Base-by-base conservation (phyloP, 1,139 yeast genomes). In the Torulaspora pretoriensis region DNA sequence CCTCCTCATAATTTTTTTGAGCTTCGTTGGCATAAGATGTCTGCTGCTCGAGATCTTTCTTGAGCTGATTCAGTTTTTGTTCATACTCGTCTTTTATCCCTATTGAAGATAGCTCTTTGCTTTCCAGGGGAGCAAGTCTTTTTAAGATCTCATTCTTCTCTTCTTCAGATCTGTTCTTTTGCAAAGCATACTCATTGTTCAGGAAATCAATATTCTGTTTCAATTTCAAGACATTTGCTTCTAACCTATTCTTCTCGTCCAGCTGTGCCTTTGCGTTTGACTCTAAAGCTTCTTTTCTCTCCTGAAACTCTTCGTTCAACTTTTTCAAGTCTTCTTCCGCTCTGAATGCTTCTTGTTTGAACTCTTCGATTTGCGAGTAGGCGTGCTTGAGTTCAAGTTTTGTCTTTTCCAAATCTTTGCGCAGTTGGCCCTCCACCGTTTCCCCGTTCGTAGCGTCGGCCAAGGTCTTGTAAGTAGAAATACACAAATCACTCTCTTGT, bases 1-100 rank as follows among this genome's bases (percentile, higher is more conserved):
- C 89, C 37, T 68, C 67, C 46, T 81, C 81, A 53, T 80, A 81
- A 53, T 77, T 80, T 42, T 64, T 62, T 57, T 80, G 84, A 27
- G 78, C 74, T 35, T 76, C 77, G 38, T 68, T 62, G 2, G 80
- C 76, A 42, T 75, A 60, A 25, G 72, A 67, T 1, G 72, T 70
- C 55, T 82, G 87, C 27, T 70, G 67, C 27, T 71, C 69, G 47
- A 83, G 65, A 48, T 84, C 87, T 2, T 57, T 57, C 46, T 70
- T 68, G 35, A 71, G 56, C 34, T 64, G 62, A 2, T 56, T 50
- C 8, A 78, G 55, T 46, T 71, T 70, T 1, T 57, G 55, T 29
- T 70, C 68, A 43, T 70, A 66, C n/a, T 69, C 68, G 7, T 59
- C 56, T 47, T 68, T 68, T 29, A 71, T 60, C 8, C 59, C 55